phyloP scores from a whole-genome alignment of 257 asterid genomes.

The Fraxinus anomala region DNA sequence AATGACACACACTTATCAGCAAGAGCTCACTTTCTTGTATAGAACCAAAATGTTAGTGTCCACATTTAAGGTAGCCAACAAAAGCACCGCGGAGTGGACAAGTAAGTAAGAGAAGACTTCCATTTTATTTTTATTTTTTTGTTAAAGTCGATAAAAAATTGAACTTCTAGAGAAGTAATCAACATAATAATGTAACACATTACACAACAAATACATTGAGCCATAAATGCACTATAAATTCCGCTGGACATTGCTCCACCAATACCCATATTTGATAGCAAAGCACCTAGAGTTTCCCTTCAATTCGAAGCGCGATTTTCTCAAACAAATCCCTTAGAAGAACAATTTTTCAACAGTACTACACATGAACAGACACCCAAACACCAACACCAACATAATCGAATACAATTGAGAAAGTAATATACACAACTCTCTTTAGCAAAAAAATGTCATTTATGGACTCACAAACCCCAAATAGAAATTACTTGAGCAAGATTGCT shows the following conservation, averaged over 20 bases:
- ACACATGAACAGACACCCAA: neutral
- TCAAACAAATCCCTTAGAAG: neutral
- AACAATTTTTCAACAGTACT: neutral
- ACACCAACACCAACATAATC: neutral
- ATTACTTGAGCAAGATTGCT: slow-evolving; percentile 12
- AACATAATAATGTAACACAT: neutral
- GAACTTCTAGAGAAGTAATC: neutral
- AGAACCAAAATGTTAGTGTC: neutral
- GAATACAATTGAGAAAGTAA: neutral
- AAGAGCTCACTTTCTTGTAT: slow-evolving; percentile 5
- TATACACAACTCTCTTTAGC: neutral
- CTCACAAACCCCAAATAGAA: neutral
- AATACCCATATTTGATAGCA: slow-evolving; percentile 9
- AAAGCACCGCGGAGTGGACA: neutral
- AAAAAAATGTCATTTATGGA: neutral
- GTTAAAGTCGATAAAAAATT: neutral
- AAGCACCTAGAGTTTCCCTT: slow-evolving; percentile 11
- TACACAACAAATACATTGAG: neutral
- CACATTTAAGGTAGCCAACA: neutral
- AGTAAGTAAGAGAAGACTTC: neutral
- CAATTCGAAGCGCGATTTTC: slow-evolving; percentile 1
- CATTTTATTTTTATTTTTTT: neutral
- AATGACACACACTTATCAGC: neutral
- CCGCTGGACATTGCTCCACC: neutral
- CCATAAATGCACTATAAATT: neutral